phyloP scores from a whole-genome alignment of 2,329 filamentous ascomycete species.

The Pyrenochaeta sp. region DNA sequence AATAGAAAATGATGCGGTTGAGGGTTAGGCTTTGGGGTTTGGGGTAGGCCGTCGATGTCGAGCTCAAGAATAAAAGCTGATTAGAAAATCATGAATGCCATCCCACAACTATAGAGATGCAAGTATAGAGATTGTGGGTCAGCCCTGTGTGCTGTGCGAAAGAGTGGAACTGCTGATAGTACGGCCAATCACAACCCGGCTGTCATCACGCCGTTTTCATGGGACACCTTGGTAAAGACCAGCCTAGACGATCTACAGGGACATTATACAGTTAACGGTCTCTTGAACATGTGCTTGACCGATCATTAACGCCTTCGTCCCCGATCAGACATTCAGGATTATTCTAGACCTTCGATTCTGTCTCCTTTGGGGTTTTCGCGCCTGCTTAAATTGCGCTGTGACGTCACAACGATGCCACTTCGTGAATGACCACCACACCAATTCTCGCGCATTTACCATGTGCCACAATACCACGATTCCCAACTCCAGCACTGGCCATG shows the following conservation, averaged over 20 bases:
- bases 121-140: no score
- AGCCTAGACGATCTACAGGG: conserved; percentile 2
- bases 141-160: no score
- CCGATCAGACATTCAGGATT: neutral
- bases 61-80: no score
- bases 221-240: neutral
- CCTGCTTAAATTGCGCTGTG: conserved; percentile 10
- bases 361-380: conserved; percentile 11
- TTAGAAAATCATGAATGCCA: no score
- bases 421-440: conserved; percentile 11
- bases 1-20: no score
- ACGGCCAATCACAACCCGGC: no score
- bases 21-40: no score
- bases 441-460: no score
- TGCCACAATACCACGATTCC: conserved; percentile 7
- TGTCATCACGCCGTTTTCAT: no score
- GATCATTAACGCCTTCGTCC: neutral
- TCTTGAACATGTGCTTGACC: neutral
- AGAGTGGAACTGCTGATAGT: no score
- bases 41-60: no score
- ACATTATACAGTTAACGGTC: neutral
- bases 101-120: no score
- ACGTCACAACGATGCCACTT: conserved; percentile 19
- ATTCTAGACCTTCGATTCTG: conserved; percentile 2
- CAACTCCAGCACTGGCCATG: neutral